Base-by-base conservation (phyloP, 2,329 filamentous ascomycete genomes). In the Diplodia corticola region DNA sequence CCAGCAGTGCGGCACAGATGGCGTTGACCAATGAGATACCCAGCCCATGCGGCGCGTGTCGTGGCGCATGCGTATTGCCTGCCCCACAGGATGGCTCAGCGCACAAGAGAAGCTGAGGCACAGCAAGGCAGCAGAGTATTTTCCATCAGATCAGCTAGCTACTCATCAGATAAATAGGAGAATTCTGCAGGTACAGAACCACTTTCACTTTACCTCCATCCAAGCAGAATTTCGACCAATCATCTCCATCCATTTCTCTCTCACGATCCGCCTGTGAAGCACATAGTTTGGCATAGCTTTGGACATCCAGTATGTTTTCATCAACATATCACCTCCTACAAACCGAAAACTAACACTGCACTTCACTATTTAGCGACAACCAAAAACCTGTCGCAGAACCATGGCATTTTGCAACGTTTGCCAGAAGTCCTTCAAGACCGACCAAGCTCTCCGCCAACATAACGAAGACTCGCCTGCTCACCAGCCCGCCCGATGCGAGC, bases 61-160 rank as follows among this genome's bases (percentile, higher is more conserved):
- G 40, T 22, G 57, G 57, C 57, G 28, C 40, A 61, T 20, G 26
- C 57, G 12, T 35, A 20, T 46, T 35, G 37, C 22, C 15, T 7
- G 48, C 57, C 44, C 57, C 57, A 24, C 44, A 61, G 44, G n/a
- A 35, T 24, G 57, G 26, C 17, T 48, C 40, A 30, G 10, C 3
- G 7, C 5, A 61, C 15, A 10, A 22, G 12, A 35, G 20, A 4
- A 2, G 7, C n/a, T 35, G 44, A 37, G 57, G 57, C 57, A 61
- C 57, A 7, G 44, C 57, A 61, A 61, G 57, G 57, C 57, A 49
- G 24, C 57, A 61, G 44, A 17, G 20, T 20, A 13, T 33, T 12
- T 17, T n/a, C n/a, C n/a, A n/a, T n/a, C 22, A 5, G 5, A 17
- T 6, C 10, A 28, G 17, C 3, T 13, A 2, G 17, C 22, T 9